phyloP scores from a whole-genome alignment of 257 asterid genomes.

The Petunia axillaris region DNA sequence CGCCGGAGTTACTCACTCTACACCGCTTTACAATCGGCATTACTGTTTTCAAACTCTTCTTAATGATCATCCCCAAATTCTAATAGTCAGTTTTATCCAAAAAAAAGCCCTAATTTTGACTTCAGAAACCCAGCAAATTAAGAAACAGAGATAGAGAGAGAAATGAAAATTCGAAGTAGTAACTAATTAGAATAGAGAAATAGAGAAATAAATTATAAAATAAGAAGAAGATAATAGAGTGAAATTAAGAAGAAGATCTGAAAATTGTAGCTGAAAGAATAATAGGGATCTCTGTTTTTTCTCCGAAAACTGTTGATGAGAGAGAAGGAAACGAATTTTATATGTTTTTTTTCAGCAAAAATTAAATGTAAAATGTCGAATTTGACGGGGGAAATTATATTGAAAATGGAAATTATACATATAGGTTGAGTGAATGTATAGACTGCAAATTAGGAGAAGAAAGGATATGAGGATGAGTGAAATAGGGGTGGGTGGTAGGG shows the following conservation, averaged over 20 bases:
- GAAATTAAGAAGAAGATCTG: constrained; percentile 31
- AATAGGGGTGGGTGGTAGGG: constrained; percentile 30
- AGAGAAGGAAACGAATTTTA: constrained; percentile 47
- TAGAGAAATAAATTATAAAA: neutral
- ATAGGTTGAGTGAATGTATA: constrained; percentile 45
- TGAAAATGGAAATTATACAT: constrained; percentile 36
- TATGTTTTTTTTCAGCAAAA: constrained; percentile 21
- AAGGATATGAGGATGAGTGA: constrained; percentile 28
- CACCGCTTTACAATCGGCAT: constrained; percentile 93
- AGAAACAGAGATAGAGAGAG: neutral
- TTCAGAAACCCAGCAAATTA: neutral
- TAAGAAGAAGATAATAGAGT: neutral
- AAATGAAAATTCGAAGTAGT: neutral
- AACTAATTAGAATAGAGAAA: constrained; percentile 15
- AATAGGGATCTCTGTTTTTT: constrained; percentile 87
- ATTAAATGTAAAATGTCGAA: constrained; percentile 16
- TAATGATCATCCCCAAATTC: constrained; percentile 69
- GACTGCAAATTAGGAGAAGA: constrained; percentile 22
- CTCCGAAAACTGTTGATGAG: constrained; percentile 52
- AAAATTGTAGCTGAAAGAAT: constrained; percentile 11
- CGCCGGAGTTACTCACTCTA: constrained; percentile 62
- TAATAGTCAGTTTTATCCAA: constrained; percentile 20
- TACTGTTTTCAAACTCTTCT: constrained; percentile 90
- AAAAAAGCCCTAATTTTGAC: constrained; percentile 41
- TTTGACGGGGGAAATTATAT: constrained; percentile 30